These are phyloP conservation scores for Inga laurina DNA, from an alignment of 306 rosid species.

Conservation along the genomic window DNA sequence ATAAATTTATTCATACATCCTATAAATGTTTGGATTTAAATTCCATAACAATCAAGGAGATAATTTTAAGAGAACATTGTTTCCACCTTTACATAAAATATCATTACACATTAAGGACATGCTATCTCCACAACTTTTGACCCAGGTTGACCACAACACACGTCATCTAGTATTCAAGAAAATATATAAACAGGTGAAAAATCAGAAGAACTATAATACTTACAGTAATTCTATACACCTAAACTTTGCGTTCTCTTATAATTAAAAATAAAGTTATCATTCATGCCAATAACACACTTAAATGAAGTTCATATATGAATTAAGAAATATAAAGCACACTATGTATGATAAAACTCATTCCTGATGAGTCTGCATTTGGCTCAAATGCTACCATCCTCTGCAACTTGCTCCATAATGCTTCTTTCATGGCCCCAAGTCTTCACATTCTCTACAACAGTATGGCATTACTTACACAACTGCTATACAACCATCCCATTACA, in stretches of 20 bases:
- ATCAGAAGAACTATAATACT: not conserved
- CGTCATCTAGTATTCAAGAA: not conserved
- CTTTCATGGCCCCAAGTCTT: slow-evolving; percentile 9
- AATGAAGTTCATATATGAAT: not conserved
- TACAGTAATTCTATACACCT: not conserved
- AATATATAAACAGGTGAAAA: not conserved
- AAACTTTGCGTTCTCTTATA: not conserved
- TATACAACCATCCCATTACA: slow-evolving; percentile 4
- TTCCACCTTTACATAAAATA: too few species aligned
- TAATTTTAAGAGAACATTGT: too few species aligned
- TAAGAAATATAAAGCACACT: slow-evolving; percentile 10
- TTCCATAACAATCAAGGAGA: too few species aligned
- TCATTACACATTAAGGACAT: too few species aligned
- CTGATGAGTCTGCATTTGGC: slow-evolving; percentile 29
- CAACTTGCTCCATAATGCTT: slow-evolving; percentile 24
- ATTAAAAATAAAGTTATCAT: not conserved
- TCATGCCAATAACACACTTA: not conserved
- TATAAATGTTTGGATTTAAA: too few species aligned
- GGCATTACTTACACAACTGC: not conserved
- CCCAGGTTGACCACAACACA: not conserved
- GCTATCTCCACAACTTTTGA: too few species aligned
- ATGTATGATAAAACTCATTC: slow-evolving; percentile 11
- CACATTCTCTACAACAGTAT: not conserved
- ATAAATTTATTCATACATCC: too few species aligned
- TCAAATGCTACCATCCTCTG: slow-evolving; percentile 28